Base-by-base conservation (phyloP, 495 filamentous ascomycete genomes). In the Pseudevernia furfuracea region DNA sequence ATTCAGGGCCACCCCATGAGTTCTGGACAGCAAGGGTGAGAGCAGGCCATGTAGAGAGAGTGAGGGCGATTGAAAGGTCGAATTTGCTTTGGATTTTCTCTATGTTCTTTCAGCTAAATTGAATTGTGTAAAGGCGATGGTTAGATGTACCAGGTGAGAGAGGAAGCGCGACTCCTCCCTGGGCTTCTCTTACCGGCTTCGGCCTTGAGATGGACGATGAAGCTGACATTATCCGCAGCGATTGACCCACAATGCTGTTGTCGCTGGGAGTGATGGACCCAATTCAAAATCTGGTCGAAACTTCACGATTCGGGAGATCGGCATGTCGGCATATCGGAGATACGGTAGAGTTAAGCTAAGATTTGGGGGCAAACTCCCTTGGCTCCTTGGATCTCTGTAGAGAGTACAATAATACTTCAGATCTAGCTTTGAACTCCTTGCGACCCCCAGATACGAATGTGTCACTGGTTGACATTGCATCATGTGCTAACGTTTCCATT, bases 1-100 rank as follows among this genome's bases (percentile, higher is more conserved):
- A 88, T 63, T 90, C 87, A n/a, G 89, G 82, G 1, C 94, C 94
- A 72, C 94, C 94, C 88, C 91, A 96, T 72, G 85, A 79, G 70
- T 88, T 89, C 69, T 85, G 82, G n/a, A 96, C 88, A 58, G 94
- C 92, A 62, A 96, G 85, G 38, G 85, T 88, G 48, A 98, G 87
- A 8, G 89, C 87, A 7, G 87, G 85, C 94, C 95, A 98, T 72
- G 84, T 80, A 81, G 90, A 81, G 55, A 96, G 82, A 28, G 85
- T 75, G 66, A 93, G 84, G 61, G 90, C 88, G 66, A 96, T 86
- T 67, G 83, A 89, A 69, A 91, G 85, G 69, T 95, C 91, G 78
- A 94, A 90, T 70, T 85, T 85, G 70, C 67, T 63, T 53, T 73
- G 68, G n/a, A 72, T 72, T 61, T 71, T 71, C 43, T 73, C 71